Percentiles rank a stretch among this genome's conserved stretches.
These are phyloP conservation scores for Fusarium subglutinans DNA, from an alignment of 2,329 filamentous ascomycete species.

Conservation along the genomic window DNA sequence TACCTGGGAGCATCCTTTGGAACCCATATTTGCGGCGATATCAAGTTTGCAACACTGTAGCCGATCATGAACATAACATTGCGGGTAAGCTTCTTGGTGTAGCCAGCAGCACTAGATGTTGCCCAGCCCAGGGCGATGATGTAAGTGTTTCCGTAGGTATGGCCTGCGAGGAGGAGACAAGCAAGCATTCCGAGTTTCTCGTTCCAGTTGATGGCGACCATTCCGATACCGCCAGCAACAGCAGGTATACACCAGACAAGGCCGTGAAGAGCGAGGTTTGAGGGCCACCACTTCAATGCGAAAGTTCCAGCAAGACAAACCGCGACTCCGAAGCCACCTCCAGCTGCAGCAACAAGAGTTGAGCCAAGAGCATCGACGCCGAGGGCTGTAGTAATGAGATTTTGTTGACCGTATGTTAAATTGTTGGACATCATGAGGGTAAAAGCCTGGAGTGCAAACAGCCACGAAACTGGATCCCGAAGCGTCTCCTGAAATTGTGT, in stretches of 20 bases:
- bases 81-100: conserved; percentile 52
- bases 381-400: conserved; percentile 48
- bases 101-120: conserved; percentile 13
- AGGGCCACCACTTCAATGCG: conserved; percentile 44
- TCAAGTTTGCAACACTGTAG: conserved; percentile 48
- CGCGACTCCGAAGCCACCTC: conserved; percentile 47
- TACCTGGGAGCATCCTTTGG: conserved; percentile 41
- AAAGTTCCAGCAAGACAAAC: conserved; percentile 46
- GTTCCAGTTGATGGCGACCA: conserved; percentile 42
- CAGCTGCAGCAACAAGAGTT: conserved; percentile 51
- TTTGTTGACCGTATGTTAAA: conserved; percentile 52
- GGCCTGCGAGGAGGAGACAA: conserved; percentile 44
- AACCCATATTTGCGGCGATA: conserved; percentile 51
- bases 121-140: conserved; percentile 16
- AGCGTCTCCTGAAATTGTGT: conserved; percentile 44
- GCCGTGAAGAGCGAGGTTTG: conserved; percentile 45
- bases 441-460: conserved; percentile 46
- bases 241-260: conserved; percentile 42
- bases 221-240: conserved; percentile 41
- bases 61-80: conserved; percentile 53
- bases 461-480: conserved; percentile 45
- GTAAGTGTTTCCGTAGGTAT: conserved; percentile 45
- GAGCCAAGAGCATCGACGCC: conserved; percentile 51
- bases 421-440: conserved; percentile 51
- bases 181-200: conserved; percentile 38